Percentiles rank a stretch among this genome's conserved stretches.
Evolutionary conservation across 2,329 filamentous ascomycete genomes (phyloP).

Genomic region (Pezicula carpinea): DNA sequence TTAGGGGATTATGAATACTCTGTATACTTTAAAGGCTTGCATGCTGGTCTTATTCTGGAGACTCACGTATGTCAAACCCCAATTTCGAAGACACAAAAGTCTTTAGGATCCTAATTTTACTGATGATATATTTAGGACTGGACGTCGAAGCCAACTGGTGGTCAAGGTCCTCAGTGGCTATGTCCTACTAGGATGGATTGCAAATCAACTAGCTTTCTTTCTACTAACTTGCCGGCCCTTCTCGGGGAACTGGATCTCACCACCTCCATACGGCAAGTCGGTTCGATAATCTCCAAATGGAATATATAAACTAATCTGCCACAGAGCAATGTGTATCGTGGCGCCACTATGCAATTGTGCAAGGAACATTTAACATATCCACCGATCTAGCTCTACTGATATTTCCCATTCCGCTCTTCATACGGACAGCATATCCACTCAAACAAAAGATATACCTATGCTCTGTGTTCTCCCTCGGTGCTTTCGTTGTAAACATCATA

Average conservation of each 20-base stretch:
- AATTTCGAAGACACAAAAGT: no score
- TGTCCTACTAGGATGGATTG: background rate
- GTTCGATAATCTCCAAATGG: background rate
- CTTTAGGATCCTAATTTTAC: background rate
- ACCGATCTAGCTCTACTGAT: background rate
- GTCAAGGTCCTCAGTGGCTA: background rate
- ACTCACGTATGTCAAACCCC: background rate
- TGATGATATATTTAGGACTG: background rate
- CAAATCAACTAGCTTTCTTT: background rate
- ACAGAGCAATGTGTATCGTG: background rate
- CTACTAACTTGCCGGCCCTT: background rate
- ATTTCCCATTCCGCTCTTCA: background rate
- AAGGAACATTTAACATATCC: background rate
- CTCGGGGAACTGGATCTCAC: background rate
- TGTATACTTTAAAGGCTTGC: background rate
- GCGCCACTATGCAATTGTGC: background rate
- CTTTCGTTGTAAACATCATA: background rate
- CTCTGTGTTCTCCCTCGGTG: background rate
- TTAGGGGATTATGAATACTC: background rate
- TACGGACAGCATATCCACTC: background rate
- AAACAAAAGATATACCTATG: background rate
- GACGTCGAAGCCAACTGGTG: background rate
- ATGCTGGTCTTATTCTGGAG: background rate
- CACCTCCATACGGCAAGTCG: background rate
- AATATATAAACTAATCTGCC: background rate